Evolutionary conservation across 495 filamentous ascomycete genomes (phyloP).

Genomic region (Rostrohypoxylon terebratum): DNA sequence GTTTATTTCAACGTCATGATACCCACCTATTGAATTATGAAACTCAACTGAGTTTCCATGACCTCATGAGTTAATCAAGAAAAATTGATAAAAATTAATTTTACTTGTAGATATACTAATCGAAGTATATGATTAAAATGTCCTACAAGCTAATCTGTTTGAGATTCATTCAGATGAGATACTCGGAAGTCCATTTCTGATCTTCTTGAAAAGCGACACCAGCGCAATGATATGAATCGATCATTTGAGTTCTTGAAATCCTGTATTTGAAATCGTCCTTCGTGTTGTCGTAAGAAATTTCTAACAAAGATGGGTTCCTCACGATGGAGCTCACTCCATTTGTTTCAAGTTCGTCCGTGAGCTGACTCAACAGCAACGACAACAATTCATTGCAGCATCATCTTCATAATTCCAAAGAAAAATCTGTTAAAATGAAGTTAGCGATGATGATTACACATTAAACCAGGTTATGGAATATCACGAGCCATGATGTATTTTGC

Average conservation of each 20-base stretch:
- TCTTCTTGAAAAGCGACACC: not conserved
- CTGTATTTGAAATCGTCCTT: not conserved
- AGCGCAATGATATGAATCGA: not conserved
- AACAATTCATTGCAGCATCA: not conserved
- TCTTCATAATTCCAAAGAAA: not conserved
- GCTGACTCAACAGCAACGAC: not conserved
- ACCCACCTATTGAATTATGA: not conserved
- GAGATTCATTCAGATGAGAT: not conserved
- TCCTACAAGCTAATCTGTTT: not conserved
- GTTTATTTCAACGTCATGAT: conserved; percentile 5
- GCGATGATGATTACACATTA: not conserved
- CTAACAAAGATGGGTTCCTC: no score
- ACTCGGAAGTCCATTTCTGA: not conserved
- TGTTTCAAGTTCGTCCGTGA: not conserved
- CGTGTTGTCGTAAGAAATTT: not conserved
- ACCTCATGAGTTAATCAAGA: not conserved
- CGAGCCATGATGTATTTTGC: not conserved
- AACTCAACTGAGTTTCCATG: not conserved
- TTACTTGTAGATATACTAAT: not conserved
- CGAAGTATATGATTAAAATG: not conserved
- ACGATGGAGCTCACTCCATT: not conserved
- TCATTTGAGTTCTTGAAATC: not conserved
- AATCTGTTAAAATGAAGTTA: not conserved
- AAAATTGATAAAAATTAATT: no score
- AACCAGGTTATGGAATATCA: not conserved